Percentiles rank a stretch among this genome's conserved stretches.
Conservation (phyloP, 352 stramenopile species). For the Phytophthora sansomeana region DNA sequence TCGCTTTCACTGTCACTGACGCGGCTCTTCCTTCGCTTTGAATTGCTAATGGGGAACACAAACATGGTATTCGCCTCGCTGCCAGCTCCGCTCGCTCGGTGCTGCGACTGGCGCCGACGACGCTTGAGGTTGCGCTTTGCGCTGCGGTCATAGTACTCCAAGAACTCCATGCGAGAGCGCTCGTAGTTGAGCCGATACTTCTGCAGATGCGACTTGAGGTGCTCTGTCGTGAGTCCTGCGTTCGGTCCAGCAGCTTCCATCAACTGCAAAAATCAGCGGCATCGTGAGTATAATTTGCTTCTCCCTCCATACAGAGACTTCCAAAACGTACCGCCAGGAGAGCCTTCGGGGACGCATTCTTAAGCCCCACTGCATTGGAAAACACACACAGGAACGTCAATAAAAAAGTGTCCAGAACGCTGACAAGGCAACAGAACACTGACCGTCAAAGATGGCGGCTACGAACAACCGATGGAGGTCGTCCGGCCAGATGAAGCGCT, state of each 20-base stretch:
- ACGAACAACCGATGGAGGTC: slow-evolving; percentile 91
- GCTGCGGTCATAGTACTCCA: slow-evolving; percentile 88
- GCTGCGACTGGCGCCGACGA: slow-evolving; percentile 46
- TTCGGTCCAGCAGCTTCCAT: slow-evolving; percentile 70
- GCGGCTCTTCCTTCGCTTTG: slow-evolving; percentile 48
- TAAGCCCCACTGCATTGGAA: slow-evolving; percentile 72
- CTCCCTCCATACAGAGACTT: not conserved
- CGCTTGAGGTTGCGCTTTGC: slow-evolving; percentile 69
- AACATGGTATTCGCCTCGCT: slow-evolving; percentile 79
- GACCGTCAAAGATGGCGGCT: slow-evolving; percentile 88
- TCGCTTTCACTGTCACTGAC: slow-evolving; percentile 50
- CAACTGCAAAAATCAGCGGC: slow-evolving; percentile 46
- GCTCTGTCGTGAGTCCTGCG: slow-evolving; percentile 81
- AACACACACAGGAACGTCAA: slow-evolving; percentile 13
- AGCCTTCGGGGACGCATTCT: slow-evolving; percentile 88
- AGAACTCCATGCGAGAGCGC: slow-evolving; percentile 83
- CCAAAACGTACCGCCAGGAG: slow-evolving; percentile 60
- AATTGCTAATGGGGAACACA: slow-evolving; percentile 77
- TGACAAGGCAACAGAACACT: too few relatives aligned
- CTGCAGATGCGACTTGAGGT: slow-evolving; percentile 90
- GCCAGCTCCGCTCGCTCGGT: slow-evolving; percentile 27
- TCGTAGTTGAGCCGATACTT: slow-evolving; percentile 92
- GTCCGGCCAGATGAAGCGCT: slow-evolving; percentile 90
- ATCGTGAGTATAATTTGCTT: slow-evolving; percentile 9
- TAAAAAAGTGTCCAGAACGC: not conserved